phyloP scores from a whole-genome alignment of 176 grass and related monocot genomes.

The Cenchrus americanus region DNA sequence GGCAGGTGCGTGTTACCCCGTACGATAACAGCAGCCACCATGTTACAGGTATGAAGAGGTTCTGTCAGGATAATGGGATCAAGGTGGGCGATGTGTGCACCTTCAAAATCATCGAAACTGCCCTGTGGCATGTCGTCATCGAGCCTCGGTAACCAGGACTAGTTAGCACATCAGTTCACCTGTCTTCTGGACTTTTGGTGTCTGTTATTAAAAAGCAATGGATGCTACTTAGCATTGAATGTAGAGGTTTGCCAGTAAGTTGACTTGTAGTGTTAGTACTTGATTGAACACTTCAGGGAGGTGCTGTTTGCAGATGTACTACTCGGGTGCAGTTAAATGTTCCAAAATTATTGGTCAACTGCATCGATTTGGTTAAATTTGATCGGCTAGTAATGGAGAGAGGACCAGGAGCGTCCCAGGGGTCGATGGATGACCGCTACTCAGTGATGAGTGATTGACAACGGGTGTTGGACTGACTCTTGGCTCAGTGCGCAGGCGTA shows the following conservation, averaged over 20 bases:
- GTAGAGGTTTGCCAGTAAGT: not conserved
- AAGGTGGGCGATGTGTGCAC: constrained; percentile 11
- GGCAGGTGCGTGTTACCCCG: not conserved
- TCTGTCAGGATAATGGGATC: constrained; percentile 22
- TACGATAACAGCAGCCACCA: not conserved
- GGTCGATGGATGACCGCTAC: too few species aligned
- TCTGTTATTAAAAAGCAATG: not conserved
- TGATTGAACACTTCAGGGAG: too few species aligned
- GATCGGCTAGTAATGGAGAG: too few species aligned
- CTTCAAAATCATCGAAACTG: constrained; percentile 1
- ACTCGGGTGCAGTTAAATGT: too few species aligned
- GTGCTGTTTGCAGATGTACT: too few species aligned
- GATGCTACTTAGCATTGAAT: not conserved
- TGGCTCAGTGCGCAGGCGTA: too few species aligned
- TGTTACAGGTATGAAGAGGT: not conserved
- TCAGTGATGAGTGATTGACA: too few species aligned
- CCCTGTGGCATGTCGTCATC: constrained; percentile 3
- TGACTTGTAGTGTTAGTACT: not conserved
- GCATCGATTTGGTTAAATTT: too few species aligned
- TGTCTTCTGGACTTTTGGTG: not conserved
- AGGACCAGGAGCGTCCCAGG: too few species aligned
- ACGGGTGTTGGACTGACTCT: too few species aligned
- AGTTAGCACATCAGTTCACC: not conserved
- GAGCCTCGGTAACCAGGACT: not conserved
- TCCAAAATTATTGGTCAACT: too few species aligned